Conservation (phyloP, 208 protist species). For the Strigomonas oncopelti region DNA sequence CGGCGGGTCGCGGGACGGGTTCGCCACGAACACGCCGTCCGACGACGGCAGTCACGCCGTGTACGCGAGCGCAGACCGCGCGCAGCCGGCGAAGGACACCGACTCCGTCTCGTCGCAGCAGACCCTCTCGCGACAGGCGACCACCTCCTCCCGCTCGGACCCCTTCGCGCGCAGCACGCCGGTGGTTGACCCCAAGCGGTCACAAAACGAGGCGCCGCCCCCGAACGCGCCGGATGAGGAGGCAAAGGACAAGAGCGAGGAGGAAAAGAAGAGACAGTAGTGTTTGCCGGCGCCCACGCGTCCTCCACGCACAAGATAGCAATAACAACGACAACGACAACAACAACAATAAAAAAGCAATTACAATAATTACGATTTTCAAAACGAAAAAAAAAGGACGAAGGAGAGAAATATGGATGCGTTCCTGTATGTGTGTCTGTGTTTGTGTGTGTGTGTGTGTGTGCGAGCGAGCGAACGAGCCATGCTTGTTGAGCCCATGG, state of each 20-base stretch:
- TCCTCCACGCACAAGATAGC: too few species aligned
- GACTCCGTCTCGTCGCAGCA: neutral
- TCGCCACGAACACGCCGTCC: neutral
- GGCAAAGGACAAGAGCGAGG: neutral
- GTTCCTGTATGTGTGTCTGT: too few species aligned
- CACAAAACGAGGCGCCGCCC: neutral
- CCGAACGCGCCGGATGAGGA: neutral
- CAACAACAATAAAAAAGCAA: neutral
- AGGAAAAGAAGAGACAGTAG: conserved; percentile 1
- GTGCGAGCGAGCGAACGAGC: too few species aligned
- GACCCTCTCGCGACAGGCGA: neutral
- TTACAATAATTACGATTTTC: too few species aligned
- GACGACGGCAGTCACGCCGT: neutral
- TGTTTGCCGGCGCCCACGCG: too few species aligned
- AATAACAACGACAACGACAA: too few species aligned
- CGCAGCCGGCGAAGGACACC: neutral
- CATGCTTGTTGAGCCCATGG: too few species aligned
- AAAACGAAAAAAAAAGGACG: too few species aligned
- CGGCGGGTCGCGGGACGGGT: neutral
- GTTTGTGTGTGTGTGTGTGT: too few species aligned
- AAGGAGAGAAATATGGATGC: too few species aligned
- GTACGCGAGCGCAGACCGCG: neutral
- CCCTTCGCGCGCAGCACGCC: neutral
- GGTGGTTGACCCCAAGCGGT: neutral
- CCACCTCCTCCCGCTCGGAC: neutral